phyloP scores from a whole-genome alignment of 345 rosid genomes.

The Euphorbia lathyris region DNA sequence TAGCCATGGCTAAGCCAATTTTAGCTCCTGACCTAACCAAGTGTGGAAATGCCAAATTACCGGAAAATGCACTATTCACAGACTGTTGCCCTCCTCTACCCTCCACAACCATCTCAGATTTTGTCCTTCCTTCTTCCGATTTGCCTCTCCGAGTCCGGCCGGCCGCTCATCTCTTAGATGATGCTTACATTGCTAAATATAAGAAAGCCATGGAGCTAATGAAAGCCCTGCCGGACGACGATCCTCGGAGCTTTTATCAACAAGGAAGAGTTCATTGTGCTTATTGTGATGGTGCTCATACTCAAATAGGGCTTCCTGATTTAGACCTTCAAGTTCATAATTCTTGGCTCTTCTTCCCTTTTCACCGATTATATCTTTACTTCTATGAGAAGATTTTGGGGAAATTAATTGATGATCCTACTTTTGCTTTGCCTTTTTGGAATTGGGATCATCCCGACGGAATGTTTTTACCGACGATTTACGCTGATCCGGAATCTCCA shows the following conservation, averaged over 20 bases:
- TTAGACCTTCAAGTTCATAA: constrained; percentile 51
- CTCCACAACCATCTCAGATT: constrained; percentile 37
- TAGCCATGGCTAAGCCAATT: constrained; percentile 42
- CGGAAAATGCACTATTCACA: no score
- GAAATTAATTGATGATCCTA: constrained; percentile 49
- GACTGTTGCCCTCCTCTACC: constrained; percentile 62
- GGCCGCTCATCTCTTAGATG: constrained; percentile 42
- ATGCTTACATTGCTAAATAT: constrained; percentile 41
- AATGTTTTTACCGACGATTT: constrained; percentile 52
- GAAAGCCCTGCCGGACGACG: constrained; percentile 53
- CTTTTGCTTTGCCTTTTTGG: constrained; percentile 59
- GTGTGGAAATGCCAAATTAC: constrained; percentile 43
- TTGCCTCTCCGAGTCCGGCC: constrained; percentile 34
- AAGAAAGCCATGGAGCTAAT: constrained; percentile 45
- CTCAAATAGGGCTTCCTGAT: constrained; percentile 50
- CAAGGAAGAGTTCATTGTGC: constrained; percentile 65
- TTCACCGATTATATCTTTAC: constrained; percentile 51
- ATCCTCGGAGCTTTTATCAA: constrained; percentile 54
- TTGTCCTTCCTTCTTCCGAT: constrained; percentile 31
- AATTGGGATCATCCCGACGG: constrained; percentile 61
- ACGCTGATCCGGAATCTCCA: constrained; percentile 36
- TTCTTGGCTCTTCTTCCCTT: constrained; percentile 65
- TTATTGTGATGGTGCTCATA: constrained; percentile 55
- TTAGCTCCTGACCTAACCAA: constrained; percentile 34
- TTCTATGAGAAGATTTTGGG: constrained; percentile 55